A percentile compares a stretch with the other conserved stretches of the same genome.
Conservation (phyloP, 139 green algal species). For the Tetradesmus lagerheimii region DNA sequence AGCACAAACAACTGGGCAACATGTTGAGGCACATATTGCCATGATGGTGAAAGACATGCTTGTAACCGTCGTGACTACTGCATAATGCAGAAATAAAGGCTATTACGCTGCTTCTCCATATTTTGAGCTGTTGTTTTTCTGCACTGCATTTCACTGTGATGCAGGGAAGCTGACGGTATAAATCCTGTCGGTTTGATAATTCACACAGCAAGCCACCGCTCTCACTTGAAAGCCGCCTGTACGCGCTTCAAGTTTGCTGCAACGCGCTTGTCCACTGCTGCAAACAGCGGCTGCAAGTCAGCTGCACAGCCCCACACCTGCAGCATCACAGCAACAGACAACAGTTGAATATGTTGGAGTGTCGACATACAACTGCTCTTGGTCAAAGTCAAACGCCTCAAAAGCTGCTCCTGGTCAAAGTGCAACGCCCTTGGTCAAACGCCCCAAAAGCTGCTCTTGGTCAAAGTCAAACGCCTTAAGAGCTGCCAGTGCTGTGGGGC, state of each 20-base stretch:
- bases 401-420: too few species aligned
- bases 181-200: neutral
- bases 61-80: too few species aligned
- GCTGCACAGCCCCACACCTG: constrained; percentile 67
- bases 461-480: too few species aligned
- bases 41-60: too few species aligned
- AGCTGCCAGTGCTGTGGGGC: too few species aligned
- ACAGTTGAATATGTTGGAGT: neutral
- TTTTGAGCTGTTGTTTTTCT: neutral
- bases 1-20: too few species aligned
- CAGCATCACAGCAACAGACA: neutral
- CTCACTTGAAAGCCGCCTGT: constrained; percentile 72
- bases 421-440: too few species aligned
- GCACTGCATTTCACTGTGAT: neutral
- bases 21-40: too few species aligned
- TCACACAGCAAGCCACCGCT: neutral
- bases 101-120: neutral
- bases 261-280: constrained; percentile 78
- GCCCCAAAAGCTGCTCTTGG: too few species aligned
- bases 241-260: constrained; percentile 77
- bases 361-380: too few species aligned
- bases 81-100: too few species aligned
- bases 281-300: constrained; percentile 71
- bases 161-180: neutral
- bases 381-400: too few species aligned